A percentile compares a stretch with the other conserved stretches of the same genome.
phyloP scores from a whole-genome alignment of 257 asterid genomes.

The Ilex aquifolium region DNA sequence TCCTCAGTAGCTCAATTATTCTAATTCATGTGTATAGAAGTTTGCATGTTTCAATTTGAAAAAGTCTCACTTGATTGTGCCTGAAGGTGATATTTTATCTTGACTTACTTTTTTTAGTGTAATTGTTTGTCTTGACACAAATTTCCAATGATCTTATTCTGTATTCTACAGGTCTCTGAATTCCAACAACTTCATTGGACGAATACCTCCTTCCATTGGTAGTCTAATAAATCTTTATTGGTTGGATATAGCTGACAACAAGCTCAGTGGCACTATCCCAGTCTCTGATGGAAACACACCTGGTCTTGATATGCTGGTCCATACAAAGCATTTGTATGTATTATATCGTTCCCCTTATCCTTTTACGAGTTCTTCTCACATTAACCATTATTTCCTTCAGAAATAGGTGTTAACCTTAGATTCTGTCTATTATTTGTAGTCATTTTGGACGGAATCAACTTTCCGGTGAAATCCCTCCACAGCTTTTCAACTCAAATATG shows the following conservation, averaged over 20 bases:
- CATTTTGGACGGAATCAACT: constrained; percentile 76
- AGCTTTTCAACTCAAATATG: constrained; percentile 53
- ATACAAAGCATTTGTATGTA: constrained; percentile 71
- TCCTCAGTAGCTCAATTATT: too few relatives aligned
- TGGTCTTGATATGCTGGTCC: constrained; percentile 85
- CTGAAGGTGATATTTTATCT: too few relatives aligned
- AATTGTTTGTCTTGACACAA: background rate
- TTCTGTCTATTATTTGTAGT: constrained; percentile 34
- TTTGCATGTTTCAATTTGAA: too few relatives aligned
- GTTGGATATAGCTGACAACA: constrained; percentile 90
- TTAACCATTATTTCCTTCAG: background rate
- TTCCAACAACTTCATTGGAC: constrained; percentile 57
- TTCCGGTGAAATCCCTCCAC: constrained; percentile 66
- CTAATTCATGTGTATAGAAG: too few relatives aligned
- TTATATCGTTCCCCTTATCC: constrained; percentile 1
- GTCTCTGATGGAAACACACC: constrained; percentile 59
- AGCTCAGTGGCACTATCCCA: constrained; percentile 68
- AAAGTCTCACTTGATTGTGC: too few relatives aligned
- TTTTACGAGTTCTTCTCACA: background rate
- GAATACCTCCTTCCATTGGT: constrained; percentile 72
- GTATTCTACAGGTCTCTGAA: constrained; percentile 58
- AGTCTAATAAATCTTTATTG: constrained; percentile 43
- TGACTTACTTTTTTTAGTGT: too few relatives aligned
- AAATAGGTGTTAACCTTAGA: background rate
- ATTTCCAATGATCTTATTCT: constrained; percentile 7